phyloP scores from a whole-genome alignment of 768 basidiomycete genomes.

The Scleroderma bovista region DNA sequence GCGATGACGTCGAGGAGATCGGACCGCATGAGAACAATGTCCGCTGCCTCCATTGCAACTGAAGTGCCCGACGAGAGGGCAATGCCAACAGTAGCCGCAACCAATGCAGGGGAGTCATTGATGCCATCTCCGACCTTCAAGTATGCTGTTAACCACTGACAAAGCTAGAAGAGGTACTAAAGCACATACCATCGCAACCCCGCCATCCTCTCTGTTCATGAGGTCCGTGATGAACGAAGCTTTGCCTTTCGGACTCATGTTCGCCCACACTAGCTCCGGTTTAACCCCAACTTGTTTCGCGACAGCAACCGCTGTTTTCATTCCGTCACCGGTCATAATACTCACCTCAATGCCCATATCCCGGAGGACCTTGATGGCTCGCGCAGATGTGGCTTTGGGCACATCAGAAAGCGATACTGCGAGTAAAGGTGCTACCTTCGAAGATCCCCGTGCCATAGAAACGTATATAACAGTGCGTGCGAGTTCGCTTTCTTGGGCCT shows the following conservation, averaged over 20 bases:
- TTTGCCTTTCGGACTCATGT: slow-evolving; percentile 95
- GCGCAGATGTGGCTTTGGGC: slow-evolving; percentile 78
- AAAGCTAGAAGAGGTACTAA: slow-evolving; percentile 4
- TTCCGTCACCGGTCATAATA: slow-evolving; percentile 93
- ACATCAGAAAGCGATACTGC: slow-evolving; percentile 84
- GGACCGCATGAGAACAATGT: slow-evolving; percentile 95
- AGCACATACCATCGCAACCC: slow-evolving; percentile 80
- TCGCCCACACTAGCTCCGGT: slow-evolving; percentile 80
- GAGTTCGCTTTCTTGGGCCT: slow-evolving; percentile 57
- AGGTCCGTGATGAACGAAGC: slow-evolving; percentile 79
- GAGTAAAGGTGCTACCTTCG: slow-evolving; percentile 54
- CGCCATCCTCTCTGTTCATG: slow-evolving; percentile 62
- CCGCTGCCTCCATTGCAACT: slow-evolving; percentile 96
- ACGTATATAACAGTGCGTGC: slow-evolving; percentile 88
- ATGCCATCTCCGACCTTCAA: slow-evolving; percentile 93
- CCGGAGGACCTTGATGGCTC: slow-evolving; percentile 76
- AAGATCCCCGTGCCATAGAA: slow-evolving; percentile 46
- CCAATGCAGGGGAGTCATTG: slow-evolving; percentile 97
- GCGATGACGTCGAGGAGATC: slow-evolving; percentile 97
- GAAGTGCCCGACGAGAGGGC: slow-evolving; percentile 95
- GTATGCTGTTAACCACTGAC: not conserved
- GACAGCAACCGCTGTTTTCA: slow-evolving; percentile 79
- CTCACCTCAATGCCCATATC: slow-evolving; percentile 89
- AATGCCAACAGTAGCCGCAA: slow-evolving; percentile 93
- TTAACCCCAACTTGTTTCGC: slow-evolving; percentile 87